Conservation (phyloP, 2,329 filamentous ascomycete genomes). For the Aureobasidium sp. region DNA sequence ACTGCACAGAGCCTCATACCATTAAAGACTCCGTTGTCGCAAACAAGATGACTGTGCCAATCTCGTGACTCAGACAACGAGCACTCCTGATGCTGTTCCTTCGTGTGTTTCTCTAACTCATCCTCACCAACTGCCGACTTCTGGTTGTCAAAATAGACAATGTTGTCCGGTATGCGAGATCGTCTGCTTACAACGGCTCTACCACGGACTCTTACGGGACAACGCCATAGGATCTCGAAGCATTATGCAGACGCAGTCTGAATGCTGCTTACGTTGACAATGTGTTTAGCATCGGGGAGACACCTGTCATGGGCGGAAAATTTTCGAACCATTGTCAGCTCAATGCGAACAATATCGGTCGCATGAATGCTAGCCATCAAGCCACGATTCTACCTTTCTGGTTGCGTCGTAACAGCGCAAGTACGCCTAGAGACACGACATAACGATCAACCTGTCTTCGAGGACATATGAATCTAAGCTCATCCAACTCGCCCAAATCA, state of each 20-base stretch:
- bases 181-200: neutral
- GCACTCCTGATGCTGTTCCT: neutral
- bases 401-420: neutral
- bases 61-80: neutral
- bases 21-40: conserved; percentile 3
- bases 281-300: neutral
- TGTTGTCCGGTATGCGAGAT: neutral
- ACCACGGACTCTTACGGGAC: neutral
- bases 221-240: neutral
- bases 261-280: neutral
- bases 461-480: too few species aligned
- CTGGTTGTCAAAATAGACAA: neutral
- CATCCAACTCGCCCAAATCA: too few species aligned
- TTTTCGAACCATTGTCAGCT: neutral
- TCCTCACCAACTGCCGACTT: neutral
- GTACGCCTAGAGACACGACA: too few species aligned
- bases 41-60: conserved; percentile 1
- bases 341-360: neutral
- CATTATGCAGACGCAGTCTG: neutral
- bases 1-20: conserved; percentile 6
- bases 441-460: neutral
- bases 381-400: neutral
- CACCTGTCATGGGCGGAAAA: neutral
- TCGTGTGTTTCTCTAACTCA: neutral
- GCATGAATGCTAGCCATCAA: neutral